phyloP scores from a whole-genome alignment of 768 basidiomycete genomes.

The Albatrellus ellisii region DNA sequence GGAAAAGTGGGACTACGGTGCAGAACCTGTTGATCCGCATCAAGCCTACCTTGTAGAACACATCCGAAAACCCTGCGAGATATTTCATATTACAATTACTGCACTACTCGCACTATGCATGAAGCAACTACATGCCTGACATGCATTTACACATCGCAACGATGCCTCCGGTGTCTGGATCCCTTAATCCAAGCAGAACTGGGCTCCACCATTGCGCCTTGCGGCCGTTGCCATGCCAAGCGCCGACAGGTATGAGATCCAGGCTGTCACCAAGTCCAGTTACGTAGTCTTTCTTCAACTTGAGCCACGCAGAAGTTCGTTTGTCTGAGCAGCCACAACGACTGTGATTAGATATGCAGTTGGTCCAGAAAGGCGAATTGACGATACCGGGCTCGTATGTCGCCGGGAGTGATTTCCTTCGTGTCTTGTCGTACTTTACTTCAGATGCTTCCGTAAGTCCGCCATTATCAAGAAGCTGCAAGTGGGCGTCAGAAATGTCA shows the following conservation, averaged over 20 bases:
- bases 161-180: conserved; percentile 42
- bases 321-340: conserved; percentile 36
- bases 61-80: conserved; percentile 64
- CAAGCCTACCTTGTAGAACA: conserved; percentile 56
- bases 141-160: conserved; percentile 87
- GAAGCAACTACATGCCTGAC: conserved; percentile 39
- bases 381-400: conserved; percentile 66
- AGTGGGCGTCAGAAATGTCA: conserved; percentile 1
- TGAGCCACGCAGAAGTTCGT: conserved; percentile 78
- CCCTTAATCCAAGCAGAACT: conserved; percentile 67
- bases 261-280: conserved; percentile 64
- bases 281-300: conserved; percentile 89
- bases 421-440: conserved; percentile 24
- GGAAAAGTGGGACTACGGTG: no score
- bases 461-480: conserved; percentile 53
- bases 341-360: neutral
- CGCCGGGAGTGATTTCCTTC: conserved; percentile 61
- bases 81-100: neutral
- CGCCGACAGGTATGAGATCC: conserved; percentile 62
- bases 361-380: conserved; percentile 10
- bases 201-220: conserved; percentile 93
- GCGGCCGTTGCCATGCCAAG: conserved; percentile 84
- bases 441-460: conserved; percentile 23
- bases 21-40: no score
- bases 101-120: neutral